Conservation (phyloP, 306 rosid genomes). For the Corylus heterophylla region DNA sequence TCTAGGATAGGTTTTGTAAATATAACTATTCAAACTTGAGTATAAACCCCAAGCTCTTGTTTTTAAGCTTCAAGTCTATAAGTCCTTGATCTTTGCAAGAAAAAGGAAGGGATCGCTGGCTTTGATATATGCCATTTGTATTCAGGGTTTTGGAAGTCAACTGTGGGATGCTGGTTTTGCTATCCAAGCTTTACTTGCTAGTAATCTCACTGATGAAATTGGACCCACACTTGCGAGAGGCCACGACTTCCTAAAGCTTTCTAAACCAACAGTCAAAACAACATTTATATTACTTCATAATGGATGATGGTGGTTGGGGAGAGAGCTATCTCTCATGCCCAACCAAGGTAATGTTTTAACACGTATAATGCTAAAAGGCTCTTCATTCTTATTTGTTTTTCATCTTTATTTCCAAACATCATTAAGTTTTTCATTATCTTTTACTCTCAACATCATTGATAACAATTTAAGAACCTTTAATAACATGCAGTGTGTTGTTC, state of each 20-base stretch:
- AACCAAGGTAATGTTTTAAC: no score
- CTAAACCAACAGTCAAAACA: no score
- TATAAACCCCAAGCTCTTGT: neutral
- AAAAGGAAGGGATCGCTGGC: neutral
- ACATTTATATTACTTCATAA: no score
- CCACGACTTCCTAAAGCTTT: conserved; percentile 63
- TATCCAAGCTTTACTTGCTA: conserved; percentile 66
- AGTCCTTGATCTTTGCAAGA: neutral
- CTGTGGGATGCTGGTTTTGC: conserved; percentile 65
- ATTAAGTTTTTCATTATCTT: no score
- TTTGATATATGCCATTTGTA: neutral
- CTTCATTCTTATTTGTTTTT: no score
- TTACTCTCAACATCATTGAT: no score
- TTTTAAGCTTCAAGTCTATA: neutral
- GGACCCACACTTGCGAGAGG: conserved; percentile 50
- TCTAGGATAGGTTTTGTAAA: neutral
- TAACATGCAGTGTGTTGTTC: no score
- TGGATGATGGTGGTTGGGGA: neutral
- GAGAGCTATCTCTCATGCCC: no score
- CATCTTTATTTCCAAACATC: no score
- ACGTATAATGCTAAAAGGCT: no score
- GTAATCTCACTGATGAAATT: conserved; percentile 50
- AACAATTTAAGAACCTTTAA: no score
- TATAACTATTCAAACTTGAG: neutral
- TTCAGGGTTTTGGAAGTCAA: conserved; percentile 73